Evolutionary conservation across 2,329 filamentous ascomycete species (phyloP), one percentile per base, ranked within the genome.

Genomic region (Colletotrichum gigasporum): DNA sequence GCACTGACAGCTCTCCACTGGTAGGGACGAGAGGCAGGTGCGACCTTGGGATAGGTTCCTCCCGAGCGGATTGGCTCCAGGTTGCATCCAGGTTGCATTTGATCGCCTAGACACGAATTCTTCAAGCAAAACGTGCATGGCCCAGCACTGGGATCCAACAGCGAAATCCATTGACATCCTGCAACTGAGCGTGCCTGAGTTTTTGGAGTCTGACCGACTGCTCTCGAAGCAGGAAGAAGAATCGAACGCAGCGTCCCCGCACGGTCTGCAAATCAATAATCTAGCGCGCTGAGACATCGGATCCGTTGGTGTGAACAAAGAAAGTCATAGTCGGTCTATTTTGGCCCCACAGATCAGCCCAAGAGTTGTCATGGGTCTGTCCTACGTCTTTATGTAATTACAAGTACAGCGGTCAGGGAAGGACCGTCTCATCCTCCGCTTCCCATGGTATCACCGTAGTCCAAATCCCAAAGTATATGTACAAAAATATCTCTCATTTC

Each of bases 401-500:
- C 44, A 65, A 58, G 18, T 63, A 63, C 58, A 58, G 58, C 18
- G 45, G 32, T 52, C 44, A 51, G 24, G 28, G 37, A 35, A 34
- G 51, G 37, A 48, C 47, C 18, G 5, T 44, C 18, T 47, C 32
- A 35, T 57, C 37, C 58, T 63, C 42, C 58, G 24, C 51, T 58
- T 52, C 37, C 52, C 59, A 58, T 63, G 51, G 58, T 65, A 65
- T 63, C 59, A 53, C 30, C 51, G 59, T 30, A 32, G 16, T 30
- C 44, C 42, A 47, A 48, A 48, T 52, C 37, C 54, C 45, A 52
- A 12, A 42, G 35, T 57, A 26, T 35, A 35, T 48, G 26, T 34
- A 55, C 28, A 47, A 35, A 54, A 30, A 37, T 26, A 30, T 59
- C 32, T 22, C 54, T 63, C 61, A 44, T 61, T 60, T 34, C 39